phyloP scores from a whole-genome alignment of 2,329 filamentous ascomycete species.

The Aspergillus sp. region DNA sequence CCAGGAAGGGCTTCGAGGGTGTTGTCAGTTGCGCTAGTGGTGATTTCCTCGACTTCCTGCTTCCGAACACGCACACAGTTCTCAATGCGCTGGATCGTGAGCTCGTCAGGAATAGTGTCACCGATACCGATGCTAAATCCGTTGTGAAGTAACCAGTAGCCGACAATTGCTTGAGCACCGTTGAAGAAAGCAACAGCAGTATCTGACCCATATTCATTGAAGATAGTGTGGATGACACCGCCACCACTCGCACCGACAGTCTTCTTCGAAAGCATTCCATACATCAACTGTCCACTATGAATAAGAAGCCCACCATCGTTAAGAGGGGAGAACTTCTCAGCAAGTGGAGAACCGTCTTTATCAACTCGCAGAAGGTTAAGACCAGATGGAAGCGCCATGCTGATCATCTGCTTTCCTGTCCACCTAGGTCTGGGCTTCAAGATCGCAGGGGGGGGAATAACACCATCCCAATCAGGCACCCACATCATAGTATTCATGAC shows the following conservation, averaged over 20 bases:
- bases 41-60: conserved; percentile 72
- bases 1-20: conserved; percentile 88
- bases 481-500: conserved; percentile 97
- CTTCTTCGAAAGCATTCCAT: conserved; percentile 90
- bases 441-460: conserved; percentile 91
- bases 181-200: conserved; percentile 95
- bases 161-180: conserved; percentile 88
- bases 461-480: conserved; percentile 96
- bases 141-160: conserved; percentile 95
- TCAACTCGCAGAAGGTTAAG: conserved; percentile 72
- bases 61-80: conserved; percentile 80
- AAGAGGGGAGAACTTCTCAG: conserved; percentile 58
- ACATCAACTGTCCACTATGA: conserved; percentile 84
- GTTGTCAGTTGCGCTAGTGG: conserved; percentile 77
- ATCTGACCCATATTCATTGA: conserved; percentile 86
- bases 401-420: conserved; percentile 98
- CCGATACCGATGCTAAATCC: conserved; percentile 98
- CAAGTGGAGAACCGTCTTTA: conserved; percentile 59
- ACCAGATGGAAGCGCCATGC: conserved; percentile 83
- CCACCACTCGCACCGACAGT: conserved; percentile 84
- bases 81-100: conserved; percentile 82
- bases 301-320: conserved; percentile 79
- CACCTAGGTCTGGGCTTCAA: conserved; percentile 87
- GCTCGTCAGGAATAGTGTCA: conserved; percentile 89
- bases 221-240: conserved; percentile 93